Base-by-base conservation (phyloP, 441 rosid genomes). In the Populus tomentosa region DNA sequence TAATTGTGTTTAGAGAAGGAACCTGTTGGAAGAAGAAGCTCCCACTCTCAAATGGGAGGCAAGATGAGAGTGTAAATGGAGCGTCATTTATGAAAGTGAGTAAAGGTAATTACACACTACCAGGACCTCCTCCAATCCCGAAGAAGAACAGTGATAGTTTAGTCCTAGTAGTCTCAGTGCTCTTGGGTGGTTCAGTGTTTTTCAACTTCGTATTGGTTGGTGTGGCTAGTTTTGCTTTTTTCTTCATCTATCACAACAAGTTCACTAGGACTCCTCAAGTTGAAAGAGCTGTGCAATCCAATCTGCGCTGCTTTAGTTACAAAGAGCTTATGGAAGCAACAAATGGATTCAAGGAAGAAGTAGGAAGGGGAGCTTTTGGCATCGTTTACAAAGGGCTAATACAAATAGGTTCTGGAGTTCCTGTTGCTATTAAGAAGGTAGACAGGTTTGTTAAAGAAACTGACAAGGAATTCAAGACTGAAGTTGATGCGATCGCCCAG, bases 1-100 rank as follows among this genome's bases (percentile, higher is more conserved):
- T 82, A 6, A 83, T 84, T 42, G 70, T 86, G 5, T 78, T 78
- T 42, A 68, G 78, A 35, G 56, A 0, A 8, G 36, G 26, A 5
- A 59, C 7, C 16, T 89, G 92, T 70, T 89, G 82, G 85, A 87
- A 85, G 84, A 87, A 85, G 81, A 82, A 75, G 20, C 18, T 85
- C 10, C 87, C 88, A 1, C 85, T 87, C 18, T 82, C 82, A 2
- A 84, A 84, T 78, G 88, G 90, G 21, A 42, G 67, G 38, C 26
- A 9, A 10, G 40, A 71, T 26, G 9, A 11, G 0, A 2, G 1
- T 5, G 7, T 59, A 24, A 65, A 30, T 33, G 62, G 74, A 0
- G 74, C 35, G 30, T 81, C 77, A 26, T 76, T 84, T 4, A 42
- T 87, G 10, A 85, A 87, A 79, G 80, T 82, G 16, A 61, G 71